These are phyloP conservation scores for Alternaria sp. DNA, from an alignment of 2,329 filamentous ascomycete genomes.

Conservation along the genomic window DNA sequence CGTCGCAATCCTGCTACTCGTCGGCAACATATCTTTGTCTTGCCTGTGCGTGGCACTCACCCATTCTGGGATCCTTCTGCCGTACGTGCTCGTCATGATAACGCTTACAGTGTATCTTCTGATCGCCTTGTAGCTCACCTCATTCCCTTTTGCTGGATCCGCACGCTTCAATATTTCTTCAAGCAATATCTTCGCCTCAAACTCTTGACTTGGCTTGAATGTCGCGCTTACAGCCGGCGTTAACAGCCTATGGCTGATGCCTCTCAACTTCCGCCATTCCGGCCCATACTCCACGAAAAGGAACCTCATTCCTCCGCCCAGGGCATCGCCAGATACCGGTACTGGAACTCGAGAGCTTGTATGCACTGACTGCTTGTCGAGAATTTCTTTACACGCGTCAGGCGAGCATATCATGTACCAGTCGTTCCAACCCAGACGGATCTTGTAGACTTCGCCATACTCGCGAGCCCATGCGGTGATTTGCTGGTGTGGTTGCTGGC, in stretches of 20 bases:
- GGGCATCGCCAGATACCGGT: conserved; percentile 53
- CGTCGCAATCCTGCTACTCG: conserved; percentile 38
- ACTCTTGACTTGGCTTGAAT: conserved; percentile 58
- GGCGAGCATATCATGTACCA: conserved; percentile 59
- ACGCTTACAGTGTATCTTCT: conserved; percentile 46
- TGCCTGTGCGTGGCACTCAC: conserved; percentile 23
- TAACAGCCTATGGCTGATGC: conserved; percentile 52
- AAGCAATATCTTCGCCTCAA: conserved; percentile 57
- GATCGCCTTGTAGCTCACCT: conserved; percentile 40
- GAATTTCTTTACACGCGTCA: conserved; percentile 55
- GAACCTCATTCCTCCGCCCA: conserved; percentile 54
- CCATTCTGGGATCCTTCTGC: conserved; percentile 44
- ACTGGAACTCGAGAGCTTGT: conserved; percentile 51
- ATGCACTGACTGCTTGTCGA: conserved; percentile 53
- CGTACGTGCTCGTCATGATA: conserved; percentile 52
- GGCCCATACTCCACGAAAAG: conserved; percentile 55
- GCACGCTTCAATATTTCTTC: conserved; percentile 52
- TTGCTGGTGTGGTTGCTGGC: conserved; percentile 41
- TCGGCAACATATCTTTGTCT: neutral
- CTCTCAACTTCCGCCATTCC: conserved; percentile 53
- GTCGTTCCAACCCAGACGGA: conserved; percentile 57
- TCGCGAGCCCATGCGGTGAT: conserved; percentile 51
- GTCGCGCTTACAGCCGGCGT: conserved; percentile 50
- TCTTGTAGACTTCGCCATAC: conserved; percentile 58
- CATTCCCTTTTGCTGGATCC: conserved; percentile 29